These are phyloP conservation scores for Xylaria sp. DNA, from an alignment of 2,329 filamentous ascomycete genomes.

Conservation along the genomic window DNA sequence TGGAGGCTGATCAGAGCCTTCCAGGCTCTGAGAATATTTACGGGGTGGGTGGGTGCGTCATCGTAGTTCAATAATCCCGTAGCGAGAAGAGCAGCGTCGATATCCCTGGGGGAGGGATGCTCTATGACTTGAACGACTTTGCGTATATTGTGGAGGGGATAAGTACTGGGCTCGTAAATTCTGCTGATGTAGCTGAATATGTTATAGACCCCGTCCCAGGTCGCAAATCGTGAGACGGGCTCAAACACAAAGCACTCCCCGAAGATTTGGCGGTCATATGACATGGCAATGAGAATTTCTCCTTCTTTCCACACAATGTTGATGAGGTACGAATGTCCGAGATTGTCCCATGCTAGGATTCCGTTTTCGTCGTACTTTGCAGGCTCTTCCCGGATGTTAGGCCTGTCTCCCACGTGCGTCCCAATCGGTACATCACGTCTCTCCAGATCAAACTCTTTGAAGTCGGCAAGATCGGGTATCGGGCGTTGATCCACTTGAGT, in stretches of 20 bases:
- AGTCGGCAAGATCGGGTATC: neutral
- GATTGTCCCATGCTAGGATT: neutral
- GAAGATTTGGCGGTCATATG: neutral
- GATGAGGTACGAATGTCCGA: neutral
- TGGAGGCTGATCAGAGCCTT: neutral
- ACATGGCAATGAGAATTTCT: neutral
- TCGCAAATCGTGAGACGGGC: neutral
- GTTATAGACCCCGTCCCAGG: neutral
- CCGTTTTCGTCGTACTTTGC: neutral
- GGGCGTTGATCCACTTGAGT: neutral
- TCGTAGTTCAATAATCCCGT: neutral
- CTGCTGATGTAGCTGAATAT: neutral
- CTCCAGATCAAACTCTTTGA: neutral
- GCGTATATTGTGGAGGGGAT: neutral
- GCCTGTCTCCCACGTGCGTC: too few species aligned
- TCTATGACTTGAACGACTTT: neutral
- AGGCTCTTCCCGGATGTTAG: rapidly evolving
- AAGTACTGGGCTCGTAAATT: neutral
- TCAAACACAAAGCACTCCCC: neutral
- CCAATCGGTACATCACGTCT: too few species aligned
- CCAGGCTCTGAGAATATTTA: neutral
- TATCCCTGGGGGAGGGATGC: neutral
- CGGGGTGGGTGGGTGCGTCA: neutral
- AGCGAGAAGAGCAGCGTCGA: neutral
- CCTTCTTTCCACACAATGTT: neutral